Evolutionary conservation across 257 asterid genomes (phyloP), one percentile per base, ranked within the genome.

Genomic region (Verbena officinalis): DNA sequence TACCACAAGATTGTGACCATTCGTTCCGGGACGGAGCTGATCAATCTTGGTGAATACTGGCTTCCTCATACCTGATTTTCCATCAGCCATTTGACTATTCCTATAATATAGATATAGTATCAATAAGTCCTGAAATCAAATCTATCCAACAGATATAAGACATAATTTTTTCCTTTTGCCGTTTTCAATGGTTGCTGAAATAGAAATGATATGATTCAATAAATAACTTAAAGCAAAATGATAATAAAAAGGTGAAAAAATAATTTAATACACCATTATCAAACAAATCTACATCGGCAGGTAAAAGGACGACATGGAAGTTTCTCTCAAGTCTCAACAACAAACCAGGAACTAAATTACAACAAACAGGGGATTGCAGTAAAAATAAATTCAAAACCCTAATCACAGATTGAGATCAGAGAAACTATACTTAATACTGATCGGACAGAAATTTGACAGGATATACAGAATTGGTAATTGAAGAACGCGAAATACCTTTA

Each of bases 21-120:
- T 80, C 14, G 86, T 80, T 1, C 82, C 80, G 2, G 97, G 97
- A 16, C 87, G 86, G 61, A 90, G 91, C 77, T 83, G 85, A 51
- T 82, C 88, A 72, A 90, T 80, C 80, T 87, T 87, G 51, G 74
- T 64, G 70, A 87, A 90, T 70, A 85, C 90, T 11, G 96, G 87
- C 64, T 81, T 78, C 42, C 82, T 75, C 76, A 73, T 77, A 33
- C 67, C 45, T 55, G 76, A 71, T 70, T 73, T 80, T 36, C 81
- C 75, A 55, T 84, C 88, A 45, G 84, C 91, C 91, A 84, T 84
- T 52, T 24, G 12, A 31, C 40, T 6, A 40, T 19, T 34, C 64
- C 63, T 43, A 40, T 27, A 24, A 50, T 7, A 16, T 11, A 30
- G 22, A 1, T 15, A 52, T 27, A 22, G 15, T 4, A 16, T 36